These are phyloP conservation scores for Jatropha podagrica DNA, from an alignment of 441 rosid species.

Conservation along the genomic window DNA sequence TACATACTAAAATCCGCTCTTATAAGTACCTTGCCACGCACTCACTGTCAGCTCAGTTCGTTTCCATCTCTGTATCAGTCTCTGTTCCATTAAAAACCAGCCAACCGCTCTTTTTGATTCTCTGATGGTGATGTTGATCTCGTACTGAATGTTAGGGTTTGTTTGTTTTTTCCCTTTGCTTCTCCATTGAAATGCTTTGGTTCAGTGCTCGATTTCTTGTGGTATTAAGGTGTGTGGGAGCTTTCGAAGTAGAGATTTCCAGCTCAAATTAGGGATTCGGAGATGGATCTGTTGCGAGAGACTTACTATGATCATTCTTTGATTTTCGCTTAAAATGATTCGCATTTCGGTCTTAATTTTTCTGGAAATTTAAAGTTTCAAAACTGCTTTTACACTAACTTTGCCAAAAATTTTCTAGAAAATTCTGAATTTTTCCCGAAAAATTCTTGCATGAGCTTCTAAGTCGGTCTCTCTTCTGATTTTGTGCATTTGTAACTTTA, in stretches of 20 bases:
- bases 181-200: not conserved
- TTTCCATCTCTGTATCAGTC: not conserved
- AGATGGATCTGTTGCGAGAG: constrained; percentile 51
- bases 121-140: constrained; percentile 12
- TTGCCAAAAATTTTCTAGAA: constrained; percentile 3
- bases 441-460: not conserved
- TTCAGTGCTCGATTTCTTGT: not conserved
- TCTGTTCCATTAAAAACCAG: constrained; percentile 19
- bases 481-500: too few species aligned
- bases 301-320: not conserved
- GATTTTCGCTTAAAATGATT: constrained; percentile 4
- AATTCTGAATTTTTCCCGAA: constrained; percentile 18
- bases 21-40: constrained; percentile 22
- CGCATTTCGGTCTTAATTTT: not conserved
- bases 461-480: too few species aligned
- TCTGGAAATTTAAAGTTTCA: not conserved
- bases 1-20: constrained; percentile 19
- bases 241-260: constrained; percentile 15
- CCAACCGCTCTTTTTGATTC: not conserved
- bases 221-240: not conserved
- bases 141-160: constrained; percentile 5
- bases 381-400: not conserved
- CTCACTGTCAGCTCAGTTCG: not conserved
- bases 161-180: not conserved
- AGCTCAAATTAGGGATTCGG: constrained; percentile 32